phyloP scores from a whole-genome alignment of 176 grass and related monocot genomes.

The Triticum dicoccoides region DNA sequence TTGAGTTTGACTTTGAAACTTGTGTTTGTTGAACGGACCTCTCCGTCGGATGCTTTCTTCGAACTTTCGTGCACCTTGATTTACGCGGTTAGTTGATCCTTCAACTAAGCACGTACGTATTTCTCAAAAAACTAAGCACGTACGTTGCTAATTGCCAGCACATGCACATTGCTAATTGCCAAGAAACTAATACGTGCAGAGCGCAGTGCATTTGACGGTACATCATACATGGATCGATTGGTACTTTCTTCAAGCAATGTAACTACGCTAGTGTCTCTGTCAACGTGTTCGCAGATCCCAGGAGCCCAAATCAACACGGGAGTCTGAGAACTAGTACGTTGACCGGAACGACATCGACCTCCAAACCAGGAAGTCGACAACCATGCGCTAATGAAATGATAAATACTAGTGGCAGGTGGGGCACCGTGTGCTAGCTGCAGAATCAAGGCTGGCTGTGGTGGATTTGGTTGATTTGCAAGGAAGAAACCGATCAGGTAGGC shows the following conservation, averaged over 20 bases:
- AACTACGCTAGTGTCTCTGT: neutral
- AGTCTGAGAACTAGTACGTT: neutral
- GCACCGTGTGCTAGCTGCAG: neutral
- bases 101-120: neutral
- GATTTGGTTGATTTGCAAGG: neutral
- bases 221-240: neutral
- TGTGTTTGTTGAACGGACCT: neutral
- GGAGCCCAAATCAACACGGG: neutral
- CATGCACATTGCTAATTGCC: neutral
- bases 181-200: neutral
- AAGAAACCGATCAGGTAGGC: constrained; percentile 5
- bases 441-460: neutral
- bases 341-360: neutral
- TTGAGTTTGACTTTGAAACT: neutral
- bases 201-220: neutral
- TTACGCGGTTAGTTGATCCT: neutral
- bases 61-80: neutral
- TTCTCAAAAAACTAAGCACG: no score
- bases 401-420: no score
- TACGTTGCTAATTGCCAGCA: no score
- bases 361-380: no score
- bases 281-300: neutral
- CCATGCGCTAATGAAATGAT: no score
- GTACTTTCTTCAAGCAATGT: neutral
- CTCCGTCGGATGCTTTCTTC: neutral